Evolutionary conservation across 352 stramenopile species (phyloP), one percentile per base, ranked within the genome.

Genomic region (Thalassiosira hispida): DNA sequence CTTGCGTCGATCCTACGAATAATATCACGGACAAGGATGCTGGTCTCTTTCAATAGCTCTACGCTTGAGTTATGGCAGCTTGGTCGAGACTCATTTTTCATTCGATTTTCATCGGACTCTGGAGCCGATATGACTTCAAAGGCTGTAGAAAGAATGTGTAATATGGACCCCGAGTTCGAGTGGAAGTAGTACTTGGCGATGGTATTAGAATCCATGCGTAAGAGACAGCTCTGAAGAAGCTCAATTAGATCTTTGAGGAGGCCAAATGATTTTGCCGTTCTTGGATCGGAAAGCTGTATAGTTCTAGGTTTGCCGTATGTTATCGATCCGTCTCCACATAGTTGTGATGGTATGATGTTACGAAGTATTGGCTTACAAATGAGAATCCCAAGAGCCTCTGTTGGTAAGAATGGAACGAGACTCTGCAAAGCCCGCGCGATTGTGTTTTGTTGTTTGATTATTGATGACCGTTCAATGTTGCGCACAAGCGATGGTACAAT

Each of bases 341-440:
- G 16, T 0, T 63, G 47, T 23, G 31, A 33, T 63, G 67, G 67
- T 42, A 76, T 51, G 27, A 68, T 47, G 25, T 49, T 64, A 9
- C 60, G 60, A 56, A 82, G 29, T 20, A 82, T 55, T n/a, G 66
- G 66, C 31, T 77, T 82, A 20, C 55, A 69, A 38, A 82, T 69
- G 2, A 82, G 22, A 16, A 82, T 52, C 27, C 65, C 60, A 73
- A 77, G 25, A 9, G 59, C 25, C 46, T 82, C 73, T 51, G 52
- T 31, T 20, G 56, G 49, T 8, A 82, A 20, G n/a, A 68, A 69
- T 73, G 65, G 73, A 12, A 77, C 3, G 0, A 82, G 25, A 23
- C 18, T 77, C 22, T 55, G 65, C 22, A 82, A 51, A n/a, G 73
- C 20, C 57, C 69, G 60, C 6, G 59, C 51, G 25, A 60, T 38